Conservation (phyloP, 176 grass and related monocot species). For the Juncus effusus region DNA sequence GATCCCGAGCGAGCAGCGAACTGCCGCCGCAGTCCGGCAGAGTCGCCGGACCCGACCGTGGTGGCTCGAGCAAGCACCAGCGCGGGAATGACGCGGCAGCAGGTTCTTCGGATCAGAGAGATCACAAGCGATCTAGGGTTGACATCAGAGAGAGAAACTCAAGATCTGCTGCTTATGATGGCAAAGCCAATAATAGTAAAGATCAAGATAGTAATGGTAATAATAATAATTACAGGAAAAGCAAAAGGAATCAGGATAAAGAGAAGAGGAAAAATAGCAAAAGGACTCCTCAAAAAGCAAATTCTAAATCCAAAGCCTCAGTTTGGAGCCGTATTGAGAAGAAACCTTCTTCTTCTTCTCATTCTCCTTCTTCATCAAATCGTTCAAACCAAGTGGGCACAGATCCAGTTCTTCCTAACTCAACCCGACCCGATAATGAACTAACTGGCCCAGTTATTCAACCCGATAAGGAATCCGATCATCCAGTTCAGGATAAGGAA, state of each 20-base stretch:
- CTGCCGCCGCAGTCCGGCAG: not conserved
- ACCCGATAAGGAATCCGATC: constrained; percentile 38
- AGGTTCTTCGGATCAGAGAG: constrained; percentile 18
- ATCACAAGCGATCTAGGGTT: constrained; percentile 23
- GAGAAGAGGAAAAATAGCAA: constrained; percentile 50
- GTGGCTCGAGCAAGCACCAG: constrained; percentile 19
- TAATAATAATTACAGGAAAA: not conserved
- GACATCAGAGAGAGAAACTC: constrained; percentile 17
- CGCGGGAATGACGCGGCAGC: constrained; percentile 29
- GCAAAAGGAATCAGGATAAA: constrained; percentile 38
- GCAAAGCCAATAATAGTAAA: constrained; percentile 28
- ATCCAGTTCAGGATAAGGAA: constrained; percentile 33
- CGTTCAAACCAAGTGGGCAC: not conserved
- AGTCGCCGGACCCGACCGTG: not conserved
- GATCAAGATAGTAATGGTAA: constrained; percentile 31
- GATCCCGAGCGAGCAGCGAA: constrained; percentile 25
- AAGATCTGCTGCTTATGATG: constrained; percentile 28
- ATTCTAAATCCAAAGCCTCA: constrained; percentile 49
- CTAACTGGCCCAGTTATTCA: constrained; percentile 29
- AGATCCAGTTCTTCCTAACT: not conserved
- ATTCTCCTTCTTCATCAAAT: constrained; percentile 29
- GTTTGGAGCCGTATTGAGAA: constrained; percentile 89
- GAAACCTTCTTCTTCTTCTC: constrained; percentile 25
- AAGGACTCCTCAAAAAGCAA: constrained; percentile 23
- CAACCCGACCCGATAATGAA: not conserved